Percentiles rank a stretch among this genome's conserved stretches.
Evolutionary conservation across 352 stramenopile species (phyloP).

Genomic region (Phytophthora uliginosa): DNA sequence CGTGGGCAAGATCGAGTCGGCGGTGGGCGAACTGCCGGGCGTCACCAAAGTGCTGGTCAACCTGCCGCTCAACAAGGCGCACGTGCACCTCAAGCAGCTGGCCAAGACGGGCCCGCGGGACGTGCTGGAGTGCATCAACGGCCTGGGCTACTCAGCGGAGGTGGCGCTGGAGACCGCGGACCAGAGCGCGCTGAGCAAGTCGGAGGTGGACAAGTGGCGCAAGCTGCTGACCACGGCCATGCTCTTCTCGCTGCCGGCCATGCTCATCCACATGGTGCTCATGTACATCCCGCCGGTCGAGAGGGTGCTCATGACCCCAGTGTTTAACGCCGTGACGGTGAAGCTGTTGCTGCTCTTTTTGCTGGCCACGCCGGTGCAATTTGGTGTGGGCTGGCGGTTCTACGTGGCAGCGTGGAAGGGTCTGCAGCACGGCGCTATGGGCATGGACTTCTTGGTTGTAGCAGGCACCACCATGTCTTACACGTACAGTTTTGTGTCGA

Average conservation of each 20-base stretch:
- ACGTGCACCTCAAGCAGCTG: slow-evolving; percentile 87
- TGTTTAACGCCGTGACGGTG: slow-evolving; percentile 83
- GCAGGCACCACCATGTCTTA: slow-evolving; percentile 89
- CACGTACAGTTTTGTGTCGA: slow-evolving; percentile 85
- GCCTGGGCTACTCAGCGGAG: slow-evolving; percentile 67
- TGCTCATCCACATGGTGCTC: slow-evolving; percentile 91
- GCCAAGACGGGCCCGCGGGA: slow-evolving; percentile 76
- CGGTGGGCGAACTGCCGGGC: slow-evolving; percentile 71
- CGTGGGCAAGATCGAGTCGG: slow-evolving; percentile 74
- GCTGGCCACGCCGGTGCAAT: slow-evolving; percentile 87
- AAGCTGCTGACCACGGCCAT: slow-evolving; percentile 77
- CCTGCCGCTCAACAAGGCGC: slow-evolving; percentile 66
- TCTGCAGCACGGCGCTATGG: slow-evolving; percentile 86
- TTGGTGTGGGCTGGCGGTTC: slow-evolving; percentile 81
- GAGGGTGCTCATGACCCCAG: slow-evolving; percentile 74
- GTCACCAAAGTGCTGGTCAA: slow-evolving; percentile 81
- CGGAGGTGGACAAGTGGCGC: slow-evolving; percentile 83
- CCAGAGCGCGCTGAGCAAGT: slow-evolving; percentile 72
- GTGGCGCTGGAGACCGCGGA: slow-evolving; percentile 68
- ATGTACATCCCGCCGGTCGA: slow-evolving; percentile 79
- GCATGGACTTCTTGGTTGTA: slow-evolving; percentile 93
- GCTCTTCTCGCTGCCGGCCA: slow-evolving; percentile 87
- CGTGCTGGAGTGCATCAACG: slow-evolving; percentile 77
- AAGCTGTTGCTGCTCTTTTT: slow-evolving; percentile 90
- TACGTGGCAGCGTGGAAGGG: slow-evolving; percentile 88